A percentile compares a stretch with the other conserved stretches of the same genome.
Conservation (phyloP, 495 filamentous ascomycete species). For the Chaetomidium leptoderma region DNA sequence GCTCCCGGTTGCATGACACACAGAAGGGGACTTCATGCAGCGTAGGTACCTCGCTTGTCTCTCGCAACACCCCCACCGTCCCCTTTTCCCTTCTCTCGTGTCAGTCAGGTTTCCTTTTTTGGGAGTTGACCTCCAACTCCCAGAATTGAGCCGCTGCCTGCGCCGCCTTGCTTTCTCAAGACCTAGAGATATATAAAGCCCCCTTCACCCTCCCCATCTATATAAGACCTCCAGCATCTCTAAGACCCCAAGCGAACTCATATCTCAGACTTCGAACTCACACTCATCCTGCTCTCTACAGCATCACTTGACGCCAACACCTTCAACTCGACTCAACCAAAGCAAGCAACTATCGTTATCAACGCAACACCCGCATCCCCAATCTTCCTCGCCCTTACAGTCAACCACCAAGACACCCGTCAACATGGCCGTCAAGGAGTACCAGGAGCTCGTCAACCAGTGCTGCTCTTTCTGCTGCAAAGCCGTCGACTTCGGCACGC, state of each 20-base stretch:
- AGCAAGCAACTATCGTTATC: not conserved
- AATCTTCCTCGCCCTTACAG: not conserved
- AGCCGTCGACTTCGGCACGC: conserved; percentile 49
- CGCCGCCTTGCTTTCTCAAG: conserved; percentile 3
- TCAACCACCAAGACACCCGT: conserved; percentile 1
- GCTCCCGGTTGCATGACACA: not conserved
- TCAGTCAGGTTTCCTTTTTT: not conserved
- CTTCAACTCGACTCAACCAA: not conserved
- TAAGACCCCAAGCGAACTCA: not conserved
- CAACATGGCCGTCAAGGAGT: conserved; percentile 46
- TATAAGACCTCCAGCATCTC: not conserved
- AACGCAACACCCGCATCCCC: not conserved
- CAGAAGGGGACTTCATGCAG: not conserved
- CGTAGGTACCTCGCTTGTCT: conserved; percentile 14
- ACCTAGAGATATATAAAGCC: conserved; percentile 10
- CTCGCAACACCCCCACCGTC: conserved; percentile 12
- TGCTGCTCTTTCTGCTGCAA: conserved; percentile 54
- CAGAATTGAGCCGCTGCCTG: not conserved
- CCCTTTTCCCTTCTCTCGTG: conserved; percentile 1
- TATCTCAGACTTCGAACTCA: not conserved
- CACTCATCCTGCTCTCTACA: not conserved
- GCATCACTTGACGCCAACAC: not conserved
- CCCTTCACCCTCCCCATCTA: not conserved
- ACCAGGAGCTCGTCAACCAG: conserved; percentile 44
- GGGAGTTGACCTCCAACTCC: conserved; percentile 6